A percentile compares a stretch with the other conserved stretches of the same genome.
Conservation (phyloP, 2,329 filamentous ascomycete species). For the Nothophaeocryptopus gaeumannii region DNA sequence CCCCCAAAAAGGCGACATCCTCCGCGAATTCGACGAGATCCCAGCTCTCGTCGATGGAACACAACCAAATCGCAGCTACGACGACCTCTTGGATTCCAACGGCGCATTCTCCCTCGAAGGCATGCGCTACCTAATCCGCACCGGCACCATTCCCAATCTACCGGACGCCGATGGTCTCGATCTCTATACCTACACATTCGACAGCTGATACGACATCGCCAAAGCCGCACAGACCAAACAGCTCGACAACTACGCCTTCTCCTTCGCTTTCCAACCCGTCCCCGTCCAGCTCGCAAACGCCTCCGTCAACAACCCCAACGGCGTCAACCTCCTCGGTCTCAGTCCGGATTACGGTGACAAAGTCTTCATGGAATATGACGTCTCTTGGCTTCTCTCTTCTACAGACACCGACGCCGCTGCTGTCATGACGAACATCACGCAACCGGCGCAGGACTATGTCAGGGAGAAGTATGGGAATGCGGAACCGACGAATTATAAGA, state of each 20-base stretch:
- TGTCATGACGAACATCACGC: slow-evolving; percentile 18
- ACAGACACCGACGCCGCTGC: slow-evolving; percentile 19
- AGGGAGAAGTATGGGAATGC: slow-evolving; percentile 18
- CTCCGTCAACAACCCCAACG: slow-evolving; percentile 18
- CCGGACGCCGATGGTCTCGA: slow-evolving; percentile 18
- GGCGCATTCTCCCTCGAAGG: slow-evolving; percentile 17
- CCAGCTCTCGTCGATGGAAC: slow-evolving; percentile 19
- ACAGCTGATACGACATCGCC: slow-evolving; percentile 16
- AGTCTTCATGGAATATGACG: slow-evolving; percentile 26
- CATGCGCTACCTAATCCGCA: slow-evolving; percentile 41
- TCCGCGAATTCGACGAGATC: slow-evolving; percentile 53
- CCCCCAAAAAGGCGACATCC: slow-evolving; percentile 51
- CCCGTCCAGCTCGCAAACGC: slow-evolving; percentile 17
- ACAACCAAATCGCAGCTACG: slow-evolving; percentile 14
- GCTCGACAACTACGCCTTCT: slow-evolving; percentile 20
- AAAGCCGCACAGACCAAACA: slow-evolving; percentile 9
- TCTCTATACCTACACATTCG: slow-evolving; percentile 18
- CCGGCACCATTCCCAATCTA: slow-evolving; percentile 39
- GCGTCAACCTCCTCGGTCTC: slow-evolving; percentile 23
- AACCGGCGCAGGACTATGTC: slow-evolving; percentile 20
- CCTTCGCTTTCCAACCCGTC: slow-evolving; percentile 23
- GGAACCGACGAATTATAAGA: slow-evolving; percentile 22
- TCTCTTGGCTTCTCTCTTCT: slow-evolving; percentile 18
- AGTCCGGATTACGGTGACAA: slow-evolving; percentile 19
- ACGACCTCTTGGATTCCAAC: slow-evolving; percentile 21